Conservation (phyloP, 108 stramenopile species). For the Poteriospumella lacustris region DNA sequence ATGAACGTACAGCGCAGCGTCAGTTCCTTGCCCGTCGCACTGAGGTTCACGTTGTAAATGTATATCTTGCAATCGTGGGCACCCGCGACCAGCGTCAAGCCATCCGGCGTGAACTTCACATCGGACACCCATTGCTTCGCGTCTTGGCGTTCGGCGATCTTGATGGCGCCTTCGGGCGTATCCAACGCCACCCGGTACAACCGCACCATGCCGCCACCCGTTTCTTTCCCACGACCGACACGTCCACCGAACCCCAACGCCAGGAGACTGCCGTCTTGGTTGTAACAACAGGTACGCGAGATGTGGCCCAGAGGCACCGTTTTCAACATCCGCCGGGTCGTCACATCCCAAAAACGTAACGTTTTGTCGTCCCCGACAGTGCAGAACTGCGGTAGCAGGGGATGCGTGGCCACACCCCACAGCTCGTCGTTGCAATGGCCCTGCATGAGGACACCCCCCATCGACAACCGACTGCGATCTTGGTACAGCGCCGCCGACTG, state of each 20-base stretch:
- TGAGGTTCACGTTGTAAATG: neutral
- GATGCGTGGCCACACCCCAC: conserved; percentile 45
- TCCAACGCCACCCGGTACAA: neutral
- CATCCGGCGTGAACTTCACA: conserved; percentile 24
- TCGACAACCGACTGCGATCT: neutral
- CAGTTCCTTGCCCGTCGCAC: neutral
- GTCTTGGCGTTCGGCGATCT: conserved; percentile 11
- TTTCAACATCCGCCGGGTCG: too few relatives aligned
- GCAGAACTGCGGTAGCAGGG: neutral
- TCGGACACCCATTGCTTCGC: conserved; percentile 23
- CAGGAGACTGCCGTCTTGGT: neutral
- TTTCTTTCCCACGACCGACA: conserved; percentile 12
- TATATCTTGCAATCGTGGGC: conserved; percentile 29
- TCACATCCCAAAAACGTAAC: neutral
- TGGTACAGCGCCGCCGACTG: neutral
- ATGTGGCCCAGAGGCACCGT: neutral
- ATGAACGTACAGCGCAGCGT: neutral
- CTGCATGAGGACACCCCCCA: conserved; percentile 7
- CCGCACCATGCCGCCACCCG: conserved; percentile 18
- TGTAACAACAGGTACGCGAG: conserved; percentile 16
- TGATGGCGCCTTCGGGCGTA: neutral
- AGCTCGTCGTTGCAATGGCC: conserved; percentile 44
- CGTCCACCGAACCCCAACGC: conserved; percentile 26
- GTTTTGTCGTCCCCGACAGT: conserved; percentile 30
- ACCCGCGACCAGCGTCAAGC: neutral